Percentiles rank a stretch among this genome's conserved stretches.
Conservation (phyloP, 371 early-diverging fungal genomes). For the Smittium culicis region DNA sequence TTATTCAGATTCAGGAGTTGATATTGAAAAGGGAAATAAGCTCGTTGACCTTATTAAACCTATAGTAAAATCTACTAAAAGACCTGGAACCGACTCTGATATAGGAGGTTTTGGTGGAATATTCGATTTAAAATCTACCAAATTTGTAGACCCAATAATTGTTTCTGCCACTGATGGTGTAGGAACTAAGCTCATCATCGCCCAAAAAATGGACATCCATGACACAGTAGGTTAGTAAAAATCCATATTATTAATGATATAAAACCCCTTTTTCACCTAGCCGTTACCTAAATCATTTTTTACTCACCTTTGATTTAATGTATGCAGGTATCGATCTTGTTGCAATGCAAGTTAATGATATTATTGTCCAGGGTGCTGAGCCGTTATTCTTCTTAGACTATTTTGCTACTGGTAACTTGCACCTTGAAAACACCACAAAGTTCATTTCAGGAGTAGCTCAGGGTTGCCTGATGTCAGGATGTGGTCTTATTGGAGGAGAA, state of each 20-base stretch:
- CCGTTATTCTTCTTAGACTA: slow-evolving; percentile 96
- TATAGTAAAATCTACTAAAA: slow-evolving; percentile 74
- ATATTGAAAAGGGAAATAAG: slow-evolving; percentile 87
- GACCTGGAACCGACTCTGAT: slow-evolving; percentile 85
- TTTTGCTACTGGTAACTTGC: slow-evolving; percentile 86
- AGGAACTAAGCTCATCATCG: slow-evolving; percentile 94
- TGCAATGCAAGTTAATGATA: slow-evolving; percentile 97
- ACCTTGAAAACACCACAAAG: slow-evolving; percentile 75
- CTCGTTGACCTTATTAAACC: slow-evolving; percentile 91
- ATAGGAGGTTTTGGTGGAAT: slow-evolving; percentile 97
- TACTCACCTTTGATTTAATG: slow-evolving; percentile 13
- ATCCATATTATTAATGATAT: no score
- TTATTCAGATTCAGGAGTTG: slow-evolving; percentile 91
- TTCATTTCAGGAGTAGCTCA: slow-evolving; percentile 87
- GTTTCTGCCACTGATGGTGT: slow-evolving; percentile 96
- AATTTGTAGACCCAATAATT: slow-evolving; percentile 76
- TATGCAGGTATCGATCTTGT: slow-evolving; percentile 81
- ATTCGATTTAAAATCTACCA: slow-evolving; percentile 86
- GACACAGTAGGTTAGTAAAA: slow-evolving; percentile 51
- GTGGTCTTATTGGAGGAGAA: slow-evolving; percentile 94
- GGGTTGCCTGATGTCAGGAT: slow-evolving; percentile 84
- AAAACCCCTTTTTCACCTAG: neutral
- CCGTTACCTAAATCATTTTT: neutral
- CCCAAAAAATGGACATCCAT: slow-evolving; percentile 67
- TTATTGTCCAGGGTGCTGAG: slow-evolving; percentile 97